Base-by-base conservation (phyloP, 371 early-diverging fungal genomes). In the Haplosporangium sp. region DNA sequence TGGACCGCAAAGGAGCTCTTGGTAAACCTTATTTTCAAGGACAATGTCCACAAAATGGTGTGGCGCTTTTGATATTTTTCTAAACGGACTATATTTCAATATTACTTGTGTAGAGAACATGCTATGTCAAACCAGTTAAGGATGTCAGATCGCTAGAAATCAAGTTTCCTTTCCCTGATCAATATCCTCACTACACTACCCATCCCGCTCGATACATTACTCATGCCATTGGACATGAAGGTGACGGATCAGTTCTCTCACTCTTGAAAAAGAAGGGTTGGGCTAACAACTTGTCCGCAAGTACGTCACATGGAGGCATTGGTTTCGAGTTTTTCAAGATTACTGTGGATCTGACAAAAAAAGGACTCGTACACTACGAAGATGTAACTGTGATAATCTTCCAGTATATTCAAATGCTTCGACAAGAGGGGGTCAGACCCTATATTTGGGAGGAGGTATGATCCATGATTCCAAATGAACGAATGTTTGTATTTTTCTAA, bases 131-230 rank as follows among this genome's bases (percentile, higher is more conserved):
- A 74, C 95, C 96, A 45, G 93, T 97, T 62, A 94, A 95, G 75
- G 93, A 97, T 75, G 83, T 90, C 20, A 91, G 94, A 19, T 82
- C 86, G 5, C 82, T 98, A 58, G 91, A 92, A 63, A 76, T 98
- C 76, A 88, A 89, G 15, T 98, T 96, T 71, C 94, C 96, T n/a
- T 92, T 96, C 74, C 96, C 96, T 0, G 95, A 95, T 76, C 88
- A 90, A 76, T 77, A 85, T 44, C 85, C 85, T 0, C 65, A 87
- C 59, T 94, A 89, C 76, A 79, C 74, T 19, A 55, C 69, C 20
- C 77, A 94, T 86, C 94, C 96, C 50, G 87, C 86, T 15, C 79
- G 87, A 34, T 95, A 94, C 67, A 74, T 95, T n/a, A 87, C 91
- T 15, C 92, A 93, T 67, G 84, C 95, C 50, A 88, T 95, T 56